phyloP scores from a whole-genome alignment of 495 filamentous ascomycete genomes.

The Evernia prunastri region DNA sequence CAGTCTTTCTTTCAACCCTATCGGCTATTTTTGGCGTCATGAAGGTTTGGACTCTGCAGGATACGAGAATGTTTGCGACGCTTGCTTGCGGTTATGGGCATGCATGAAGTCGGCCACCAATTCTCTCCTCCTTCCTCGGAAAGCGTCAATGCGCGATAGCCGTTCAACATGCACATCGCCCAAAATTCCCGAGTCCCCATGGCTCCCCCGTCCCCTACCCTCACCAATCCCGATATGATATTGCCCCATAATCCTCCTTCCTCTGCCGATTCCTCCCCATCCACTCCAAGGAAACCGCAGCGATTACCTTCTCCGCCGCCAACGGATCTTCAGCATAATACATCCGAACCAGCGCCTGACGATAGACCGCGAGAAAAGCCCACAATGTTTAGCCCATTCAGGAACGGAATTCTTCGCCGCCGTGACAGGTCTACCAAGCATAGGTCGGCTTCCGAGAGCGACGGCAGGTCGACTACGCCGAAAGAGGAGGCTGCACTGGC shows the following conservation, averaged over 20 bases:
- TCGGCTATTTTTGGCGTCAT: background rate
- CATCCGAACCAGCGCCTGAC: slow-evolving; percentile 15
- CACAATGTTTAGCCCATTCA: slow-evolving; percentile 21
- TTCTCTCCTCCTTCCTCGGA: too few relatives aligned
- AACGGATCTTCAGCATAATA: slow-evolving; percentile 11
- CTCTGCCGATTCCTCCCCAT: slow-evolving; percentile 22
- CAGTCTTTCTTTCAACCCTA: background rate
- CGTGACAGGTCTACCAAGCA: slow-evolving; percentile 13
- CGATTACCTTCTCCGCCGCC: slow-evolving; percentile 9
- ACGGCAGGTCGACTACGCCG: slow-evolving; percentile 9
- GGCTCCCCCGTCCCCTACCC: slow-evolving; percentile 62
- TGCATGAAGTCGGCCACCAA: slow-evolving; percentile 16
- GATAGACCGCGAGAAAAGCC: slow-evolving; percentile 18
- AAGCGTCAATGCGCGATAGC: slow-evolving; percentile 15
- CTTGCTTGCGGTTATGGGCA: slow-evolving; percentile 10
- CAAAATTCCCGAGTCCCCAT: slow-evolving; percentile 10
- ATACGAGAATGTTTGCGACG: background rate
- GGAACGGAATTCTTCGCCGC: slow-evolving; percentile 22
- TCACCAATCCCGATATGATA: slow-evolving; percentile 95
- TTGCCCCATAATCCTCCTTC: slow-evolving; percentile 58
- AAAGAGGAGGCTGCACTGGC: slow-evolving; percentile 14
- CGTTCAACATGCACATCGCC: slow-evolving; percentile 20
- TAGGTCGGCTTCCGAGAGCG: slow-evolving; percentile 18
- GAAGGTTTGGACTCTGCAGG: slow-evolving; percentile 1
- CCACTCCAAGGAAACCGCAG: slow-evolving; percentile 13